Percentiles rank a stretch among this genome's conserved stretches.
Conservation (phyloP, 768 basidiomycete species). For the Lactarius sanguifluus region DNA sequence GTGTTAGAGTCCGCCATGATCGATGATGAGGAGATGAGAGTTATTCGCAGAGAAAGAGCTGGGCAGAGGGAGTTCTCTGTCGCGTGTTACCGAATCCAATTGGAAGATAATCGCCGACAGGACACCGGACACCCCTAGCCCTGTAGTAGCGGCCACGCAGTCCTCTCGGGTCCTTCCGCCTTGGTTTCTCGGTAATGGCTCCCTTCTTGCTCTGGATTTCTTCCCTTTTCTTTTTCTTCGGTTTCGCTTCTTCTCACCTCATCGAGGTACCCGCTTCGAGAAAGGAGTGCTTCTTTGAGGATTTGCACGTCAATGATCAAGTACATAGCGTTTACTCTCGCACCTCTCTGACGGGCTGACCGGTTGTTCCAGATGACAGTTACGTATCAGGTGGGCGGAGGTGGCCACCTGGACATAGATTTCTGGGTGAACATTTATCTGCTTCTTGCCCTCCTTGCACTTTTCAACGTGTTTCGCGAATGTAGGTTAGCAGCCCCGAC, state of each 20-base stretch:
- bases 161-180: conserved; percentile 12
- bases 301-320: conserved; percentile 89
- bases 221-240: conserved; percentile 37
- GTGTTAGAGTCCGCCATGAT: conserved; percentile 26
- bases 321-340: conserved; percentile 39
- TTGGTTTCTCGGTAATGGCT: conserved; percentile 37
- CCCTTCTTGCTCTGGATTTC: conserved; percentile 45
- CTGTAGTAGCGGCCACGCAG: neutral
- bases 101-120: conserved; percentile 15
- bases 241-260: conserved; percentile 58
- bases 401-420: conserved; percentile 96
- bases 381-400: conserved; percentile 97
- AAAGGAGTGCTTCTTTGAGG: conserved; percentile 96
- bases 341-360: neutral
- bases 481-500: conserved; percentile 79
- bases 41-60: conserved; percentile 23
- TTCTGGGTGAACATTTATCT: conserved; percentile 69
- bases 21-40: conserved; percentile 24
- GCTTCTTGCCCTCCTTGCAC: neutral
- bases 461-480: conserved; percentile 36
- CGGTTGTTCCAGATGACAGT: conserved; percentile 81
- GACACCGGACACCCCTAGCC: conserved; percentile 21
- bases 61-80: conserved; percentile 27
- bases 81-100: conserved; percentile 32
- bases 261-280: conserved; percentile 74